Evolutionary conservation across 2,329 filamentous ascomycete genomes (phyloP).

Genomic region (Fusarium caatingaense): DNA sequence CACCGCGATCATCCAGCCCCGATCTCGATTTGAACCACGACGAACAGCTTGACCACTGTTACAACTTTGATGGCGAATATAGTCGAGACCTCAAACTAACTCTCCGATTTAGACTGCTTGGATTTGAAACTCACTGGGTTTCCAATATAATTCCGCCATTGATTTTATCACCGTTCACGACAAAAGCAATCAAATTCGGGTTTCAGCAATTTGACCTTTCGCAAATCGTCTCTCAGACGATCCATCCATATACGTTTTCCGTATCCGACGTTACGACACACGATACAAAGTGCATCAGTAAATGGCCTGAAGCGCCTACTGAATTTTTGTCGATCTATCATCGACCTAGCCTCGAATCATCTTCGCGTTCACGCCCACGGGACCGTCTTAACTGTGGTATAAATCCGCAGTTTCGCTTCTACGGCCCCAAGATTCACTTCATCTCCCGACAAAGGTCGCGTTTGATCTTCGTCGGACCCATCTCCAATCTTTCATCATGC

Average conservation of each 20-base stretch:
- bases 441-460: slow-evolving; percentile 53
- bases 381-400: slow-evolving; percentile 36
- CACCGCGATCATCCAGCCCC: background rate
- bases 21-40: background rate
- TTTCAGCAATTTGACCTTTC: slow-evolving; percentile 4
- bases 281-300: slow-evolving; percentile 40
- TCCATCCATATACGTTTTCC: slow-evolving; percentile 27
- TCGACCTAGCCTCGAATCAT: slow-evolving; percentile 24
- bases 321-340: slow-evolving; percentile 35
- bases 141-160: slow-evolving; percentile 16
- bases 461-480: slow-evolving; percentile 55
- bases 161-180: slow-evolving; percentile 24
- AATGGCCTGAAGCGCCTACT: slow-evolving; percentile 50
- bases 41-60: background rate
- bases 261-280: slow-evolving; percentile 37
- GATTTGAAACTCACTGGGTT: slow-evolving; percentile 22
- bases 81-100: slow-evolving; percentile 13
- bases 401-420: slow-evolving; percentile 20
- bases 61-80: background rate
- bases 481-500: slow-evolving; percentile 61
- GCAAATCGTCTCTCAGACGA: slow-evolving; percentile 17
- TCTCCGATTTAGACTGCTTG: slow-evolving; percentile 14
- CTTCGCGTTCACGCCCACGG: slow-evolving; percentile 5
- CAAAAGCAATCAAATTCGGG: slow-evolving; percentile 27
- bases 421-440: slow-evolving; percentile 36